Evolutionary conservation across 768 basidiomycete genomes (phyloP).

Genomic region (Pleurotus tuber-regium): DNA sequence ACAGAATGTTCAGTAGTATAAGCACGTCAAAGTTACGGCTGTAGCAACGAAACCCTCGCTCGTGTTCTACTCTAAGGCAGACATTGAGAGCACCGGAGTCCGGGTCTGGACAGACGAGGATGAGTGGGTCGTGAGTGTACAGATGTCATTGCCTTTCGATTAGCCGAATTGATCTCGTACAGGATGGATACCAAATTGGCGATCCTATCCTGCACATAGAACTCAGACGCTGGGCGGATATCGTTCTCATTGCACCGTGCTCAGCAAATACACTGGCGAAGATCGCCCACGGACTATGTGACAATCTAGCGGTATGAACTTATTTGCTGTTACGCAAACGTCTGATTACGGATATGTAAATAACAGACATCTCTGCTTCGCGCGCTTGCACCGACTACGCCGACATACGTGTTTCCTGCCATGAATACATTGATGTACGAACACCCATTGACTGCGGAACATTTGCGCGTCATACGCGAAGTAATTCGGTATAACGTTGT

Average conservation of each 20-base stretch:
- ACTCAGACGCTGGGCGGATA: slow-evolving; percentile 89
- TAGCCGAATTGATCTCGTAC: slow-evolving; percentile 2
- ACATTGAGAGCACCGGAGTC: slow-evolving; percentile 49
- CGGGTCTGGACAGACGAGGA: slow-evolving; percentile 88
- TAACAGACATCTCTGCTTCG: slow-evolving; percentile 10
- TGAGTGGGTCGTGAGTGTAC: slow-evolving; percentile 87
- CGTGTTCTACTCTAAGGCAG: slow-evolving; percentile 65
- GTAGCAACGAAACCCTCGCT: slow-evolving; percentile 78
- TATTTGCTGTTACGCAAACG: background rate
- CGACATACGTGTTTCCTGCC: slow-evolving; percentile 90
- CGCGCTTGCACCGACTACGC: slow-evolving; percentile 60
- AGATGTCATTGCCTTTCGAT: too few relatives aligned
- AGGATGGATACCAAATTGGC: slow-evolving; percentile 76
- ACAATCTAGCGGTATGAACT: slow-evolving; percentile 77
- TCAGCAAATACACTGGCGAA: slow-evolving; percentile 97
- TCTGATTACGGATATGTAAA: too few relatives aligned
- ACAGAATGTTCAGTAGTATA: slow-evolving; percentile 56
- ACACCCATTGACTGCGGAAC: slow-evolving; percentile 86
- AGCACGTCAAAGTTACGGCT: slow-evolving; percentile 75
- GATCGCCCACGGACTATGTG: slow-evolving; percentile 84
- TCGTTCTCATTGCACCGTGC: slow-evolving; percentile 93
- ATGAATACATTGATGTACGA: slow-evolving; percentile 99
- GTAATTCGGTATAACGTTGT: slow-evolving; percentile 77
- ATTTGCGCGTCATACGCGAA: slow-evolving; percentile 72
- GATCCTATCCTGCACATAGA: slow-evolving; percentile 97